phyloP scores from a whole-genome alignment of 2,329 filamentous ascomycete genomes.

The Trichoderma sp. region DNA sequence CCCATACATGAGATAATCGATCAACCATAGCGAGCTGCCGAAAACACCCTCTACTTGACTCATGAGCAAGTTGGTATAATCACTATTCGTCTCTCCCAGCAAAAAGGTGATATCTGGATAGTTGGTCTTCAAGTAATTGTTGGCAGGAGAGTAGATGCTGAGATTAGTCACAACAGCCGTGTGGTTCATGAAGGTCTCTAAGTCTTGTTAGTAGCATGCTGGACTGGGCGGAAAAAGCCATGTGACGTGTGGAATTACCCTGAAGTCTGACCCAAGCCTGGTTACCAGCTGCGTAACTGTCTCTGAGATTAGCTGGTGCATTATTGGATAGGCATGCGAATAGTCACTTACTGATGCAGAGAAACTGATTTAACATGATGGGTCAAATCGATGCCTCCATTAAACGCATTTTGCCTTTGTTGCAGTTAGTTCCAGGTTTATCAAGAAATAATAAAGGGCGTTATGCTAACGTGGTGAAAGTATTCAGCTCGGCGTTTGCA shows the following conservation, averaged over 20 bases:
- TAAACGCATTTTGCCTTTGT: not conserved
- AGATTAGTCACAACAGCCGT: slow-evolving; percentile 15
- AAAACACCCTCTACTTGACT: slow-evolving; percentile 13
- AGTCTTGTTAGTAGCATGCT: not conserved
- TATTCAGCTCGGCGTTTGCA: not conserved
- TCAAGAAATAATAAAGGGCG: no score
- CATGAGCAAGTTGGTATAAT: slow-evolving; percentile 10
- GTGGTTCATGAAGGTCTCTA: slow-evolving; percentile 16
- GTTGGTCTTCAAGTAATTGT: not conserved
- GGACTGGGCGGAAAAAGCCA: not conserved
- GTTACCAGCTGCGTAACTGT: slow-evolving; percentile 7
- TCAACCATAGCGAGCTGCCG: slow-evolving; percentile 3
- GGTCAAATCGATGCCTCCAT: slow-evolving; percentile 3
- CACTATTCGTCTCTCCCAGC: slow-evolving; percentile 9
- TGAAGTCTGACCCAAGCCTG: slow-evolving; percentile 12
- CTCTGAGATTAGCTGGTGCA: not conserved
- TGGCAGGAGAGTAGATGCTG: slow-evolving; percentile 16
- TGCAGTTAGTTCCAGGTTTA: not conserved
- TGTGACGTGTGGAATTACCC: not conserved
- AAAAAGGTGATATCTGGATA: slow-evolving; percentile 12
- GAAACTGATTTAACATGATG: slow-evolving; percentile 15
- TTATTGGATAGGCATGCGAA: not conserved
- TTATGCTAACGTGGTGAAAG: slow-evolving; percentile 3
- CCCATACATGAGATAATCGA: slow-evolving; percentile 10
- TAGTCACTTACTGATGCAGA: not conserved